These are phyloP conservation scores for Gloeostereum incarnatum DNA, from an alignment of 768 basidiomycete genomes.

Conservation along the genomic window DNA sequence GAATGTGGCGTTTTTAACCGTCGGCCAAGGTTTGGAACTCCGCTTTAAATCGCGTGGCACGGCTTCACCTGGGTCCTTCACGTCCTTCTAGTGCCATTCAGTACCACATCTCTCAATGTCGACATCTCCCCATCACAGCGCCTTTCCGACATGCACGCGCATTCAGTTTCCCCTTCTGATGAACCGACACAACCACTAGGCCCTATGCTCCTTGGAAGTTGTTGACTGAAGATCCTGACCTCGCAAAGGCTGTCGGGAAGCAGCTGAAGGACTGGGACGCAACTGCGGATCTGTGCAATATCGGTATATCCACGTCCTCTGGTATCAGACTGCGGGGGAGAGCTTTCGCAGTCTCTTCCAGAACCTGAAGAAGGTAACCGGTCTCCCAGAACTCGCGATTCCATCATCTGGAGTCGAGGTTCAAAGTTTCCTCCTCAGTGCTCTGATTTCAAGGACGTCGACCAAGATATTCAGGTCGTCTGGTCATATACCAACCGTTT, in stretches of 20 bases:
- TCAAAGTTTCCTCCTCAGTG: too few species aligned
- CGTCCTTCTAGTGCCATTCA: too few species aligned
- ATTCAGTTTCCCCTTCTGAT: too few species aligned
- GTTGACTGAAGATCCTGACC: slow-evolving; percentile 14
- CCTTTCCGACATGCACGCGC: too few species aligned
- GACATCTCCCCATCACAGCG: too few species aligned
- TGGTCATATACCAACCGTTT: background rate
- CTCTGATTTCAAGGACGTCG: background rate
- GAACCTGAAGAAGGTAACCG: background rate
- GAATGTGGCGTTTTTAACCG: too few species aligned
- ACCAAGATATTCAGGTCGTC: background rate
- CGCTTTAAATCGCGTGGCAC: too few species aligned
- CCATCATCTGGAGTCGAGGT: background rate
- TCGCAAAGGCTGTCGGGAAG: slow-evolving; percentile 15
- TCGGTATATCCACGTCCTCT: slow-evolving; percentile 9
- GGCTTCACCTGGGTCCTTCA: too few species aligned
- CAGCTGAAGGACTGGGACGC: slow-evolving; percentile 20
- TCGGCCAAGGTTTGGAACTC: too few species aligned
- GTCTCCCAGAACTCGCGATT: background rate
- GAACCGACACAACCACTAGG: too few species aligned
- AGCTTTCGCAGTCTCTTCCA: slow-evolving; percentile 1
- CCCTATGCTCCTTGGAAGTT: slow-evolving; percentile 16
- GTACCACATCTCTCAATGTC: too few species aligned
- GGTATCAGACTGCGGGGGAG: background rate
- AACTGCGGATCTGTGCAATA: slow-evolving; percentile 14